Evolutionary conservation across 345 rosid species (phyloP), one percentile per base, ranked within the genome.

Genomic region (Hevea brasiliensis): DNA sequence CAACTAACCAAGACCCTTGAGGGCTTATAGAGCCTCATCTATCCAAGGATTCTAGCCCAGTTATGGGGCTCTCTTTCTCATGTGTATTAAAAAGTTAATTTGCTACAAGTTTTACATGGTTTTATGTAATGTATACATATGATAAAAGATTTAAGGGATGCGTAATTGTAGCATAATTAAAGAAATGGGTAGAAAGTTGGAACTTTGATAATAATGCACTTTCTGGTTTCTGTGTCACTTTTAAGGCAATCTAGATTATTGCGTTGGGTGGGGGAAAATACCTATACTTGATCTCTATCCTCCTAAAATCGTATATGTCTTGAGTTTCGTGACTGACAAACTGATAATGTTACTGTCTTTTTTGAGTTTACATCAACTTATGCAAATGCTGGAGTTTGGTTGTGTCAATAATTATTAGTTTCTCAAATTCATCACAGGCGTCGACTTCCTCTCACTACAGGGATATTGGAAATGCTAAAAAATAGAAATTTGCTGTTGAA

Each of bases 81-180:
- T 24, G 56, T 73, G 79, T 70, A 80, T 75, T 67, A 44, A 70
- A 79, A 65, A 67, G 61, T 73, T 41, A 21, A 64, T 24, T 74
- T 18, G 84, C 80, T 81, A 86, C 83, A 76, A 77, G 58, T 73
- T 62, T 32, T 29, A 50, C 24, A 56, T 48, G 63, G 68, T 32
- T 80, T 69, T 72, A 79, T 82, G 76, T 75, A 73, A 70, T 75
- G 37, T 79, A 81, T 71, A 60, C 83, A 51, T 61, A 74, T 81
- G 86, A 72, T 56, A 66, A 70, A 51, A 17, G 61, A n/a, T n/a
- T n/a, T 76, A 65, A 76, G 61, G 75, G 73, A 75, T 62, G 26
- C 74, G 80, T 78, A 80, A 72, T 78, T 64, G 82, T 80, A 42
- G 85, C 77, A 24, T 71, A 54, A 72, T 75, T 61, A 65, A 35